Base-by-base conservation (phyloP, 805 yeast genomes). In the Yarrowia sp. region DNA sequence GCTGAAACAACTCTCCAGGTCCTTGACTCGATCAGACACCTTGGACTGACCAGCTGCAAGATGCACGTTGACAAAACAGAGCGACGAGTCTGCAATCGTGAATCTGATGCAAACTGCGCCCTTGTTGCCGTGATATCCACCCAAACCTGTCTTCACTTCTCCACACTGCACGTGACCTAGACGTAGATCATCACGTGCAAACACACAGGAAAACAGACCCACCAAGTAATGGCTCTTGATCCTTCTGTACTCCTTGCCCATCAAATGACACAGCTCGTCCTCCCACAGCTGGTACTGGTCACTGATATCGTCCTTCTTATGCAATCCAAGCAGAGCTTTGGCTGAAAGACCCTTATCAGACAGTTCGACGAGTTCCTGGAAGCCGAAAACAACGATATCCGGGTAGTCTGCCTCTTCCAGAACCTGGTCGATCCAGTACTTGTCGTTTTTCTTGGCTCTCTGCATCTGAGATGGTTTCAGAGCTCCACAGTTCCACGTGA, bases 31-130 rank as follows among this genome's bases (percentile, higher is more conserved):
- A 77, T 94, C 97, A 39, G 87, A 90, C 14, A 86, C 82, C 74
- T 91, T 87, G 69, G 87, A 86, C 70, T 89, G 84, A 0, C 99
- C 99, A 1, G 99, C 99, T 0, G 98, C 98, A 68, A 95, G 81
- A 80, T 95, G 99, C 3, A 96, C 87, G 3, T 88, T 87, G 13
- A 94, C 86, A 71, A 94, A 85, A 73, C 97, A 91, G 64, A 95
- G 78, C 36, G 85, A 85, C 12, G 94, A 86, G 39, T 86, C 86
- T 14, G 88, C 86, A 69, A 87, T 83, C 30, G 83, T 79, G 73
- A 91, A 82, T 70, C 93, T 84, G 2, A 89, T 85, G 0, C 90
- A 88, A 52, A 90, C 85, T 1, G 91, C 96, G 4, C 97, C 97
- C 76, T 91, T 78, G 70, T 80, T 80, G 13, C 84, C 89, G 68